A percentile compares a stretch with the other conserved stretches of the same genome.
These are phyloP conservation scores for Gossypium sturtianum DNA, from an alignment of 345 rosid genomes.

Conservation along the genomic window DNA sequence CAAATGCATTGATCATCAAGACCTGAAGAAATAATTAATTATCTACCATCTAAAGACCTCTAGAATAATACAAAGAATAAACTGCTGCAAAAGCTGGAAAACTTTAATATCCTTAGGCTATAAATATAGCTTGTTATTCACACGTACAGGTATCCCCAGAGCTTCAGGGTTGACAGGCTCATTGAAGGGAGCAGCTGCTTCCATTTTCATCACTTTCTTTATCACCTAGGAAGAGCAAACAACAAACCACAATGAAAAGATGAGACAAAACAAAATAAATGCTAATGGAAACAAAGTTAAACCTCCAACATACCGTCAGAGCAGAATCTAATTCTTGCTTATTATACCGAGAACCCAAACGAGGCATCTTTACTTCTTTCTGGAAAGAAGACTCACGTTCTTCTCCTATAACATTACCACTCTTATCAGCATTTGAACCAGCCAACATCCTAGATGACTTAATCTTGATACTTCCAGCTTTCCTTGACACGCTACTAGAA, in stretches of 20 bases:
- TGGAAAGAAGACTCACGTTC: constrained; percentile 26
- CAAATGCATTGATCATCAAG: background rate
- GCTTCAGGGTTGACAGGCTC: constrained; percentile 92
- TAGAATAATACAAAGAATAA: background rate
- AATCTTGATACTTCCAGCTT: constrained; percentile 73
- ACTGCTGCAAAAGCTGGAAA: background rate
- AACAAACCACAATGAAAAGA: constrained; percentile 1
- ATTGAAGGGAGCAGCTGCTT: constrained; percentile 92
- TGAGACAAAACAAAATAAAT: background rate
- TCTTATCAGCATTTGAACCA: constrained; percentile 37
- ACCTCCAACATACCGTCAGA: constrained; percentile 39
- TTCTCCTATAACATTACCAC: constrained; percentile 16
- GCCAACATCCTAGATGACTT: constrained; percentile 46
- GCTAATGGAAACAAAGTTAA: background rate
- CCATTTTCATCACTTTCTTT: constrained; percentile 98
- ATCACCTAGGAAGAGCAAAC: constrained; percentile 44
- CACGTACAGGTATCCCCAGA: constrained; percentile 92
- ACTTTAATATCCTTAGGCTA: background rate
- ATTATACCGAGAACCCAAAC: constrained; percentile 31
- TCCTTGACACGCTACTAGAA: constrained; percentile 48
- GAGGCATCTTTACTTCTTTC: constrained; percentile 39
- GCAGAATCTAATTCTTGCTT: constrained; percentile 75
- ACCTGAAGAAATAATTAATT: background rate
- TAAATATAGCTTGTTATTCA: background rate
- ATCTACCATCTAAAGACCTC: background rate